Evolutionary conservation across 768 basidiomycete species (phyloP).

Genomic region (Amanita thiersii): DNA sequence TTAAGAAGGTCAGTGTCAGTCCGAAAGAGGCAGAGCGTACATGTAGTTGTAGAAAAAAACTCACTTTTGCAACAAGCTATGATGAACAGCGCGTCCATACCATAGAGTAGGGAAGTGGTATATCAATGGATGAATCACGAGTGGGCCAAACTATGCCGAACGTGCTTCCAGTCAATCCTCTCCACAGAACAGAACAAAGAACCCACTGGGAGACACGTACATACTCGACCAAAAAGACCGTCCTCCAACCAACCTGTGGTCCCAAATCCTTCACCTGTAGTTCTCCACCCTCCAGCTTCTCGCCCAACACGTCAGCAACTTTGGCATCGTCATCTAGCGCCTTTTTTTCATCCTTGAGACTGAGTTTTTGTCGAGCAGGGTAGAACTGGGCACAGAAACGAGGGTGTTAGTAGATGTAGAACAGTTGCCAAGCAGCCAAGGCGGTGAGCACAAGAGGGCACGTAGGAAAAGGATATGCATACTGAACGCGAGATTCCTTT

Average conservation of each 20-base stretch:
- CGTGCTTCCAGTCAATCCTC: constrained; percentile 1
- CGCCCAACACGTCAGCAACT: constrained; percentile 41
- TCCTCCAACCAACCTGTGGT: constrained; percentile 80
- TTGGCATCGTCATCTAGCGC: constrained; percentile 55
- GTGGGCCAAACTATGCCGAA: constrained; percentile 62
- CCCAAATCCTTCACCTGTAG: constrained; percentile 86
- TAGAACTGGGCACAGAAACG: constrained; percentile 45
- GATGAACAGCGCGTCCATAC: constrained; percentile 63
- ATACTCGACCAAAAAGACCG: constrained; percentile 92
- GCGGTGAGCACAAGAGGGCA: neutral
- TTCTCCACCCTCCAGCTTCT: constrained; percentile 51
- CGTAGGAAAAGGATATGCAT: neutral
- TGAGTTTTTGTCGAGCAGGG: constrained; percentile 63
- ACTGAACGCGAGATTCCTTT: neutral
- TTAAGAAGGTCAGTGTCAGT: constrained; percentile 11
- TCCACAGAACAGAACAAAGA: neutral
- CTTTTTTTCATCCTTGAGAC: constrained; percentile 53
- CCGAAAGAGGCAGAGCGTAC: too few species aligned
- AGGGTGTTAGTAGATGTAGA: neutral
- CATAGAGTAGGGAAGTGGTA: constrained; percentile 64
- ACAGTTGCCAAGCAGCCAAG: neutral
- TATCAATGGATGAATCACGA: constrained; percentile 82
- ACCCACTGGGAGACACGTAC: constrained; percentile 39
- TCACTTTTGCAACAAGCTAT: constrained; percentile 74
- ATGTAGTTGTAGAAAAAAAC: too few species aligned